Conservation (phyloP, 2,329 filamentous ascomycete genomes). For the Xylariaceae sp. region DNA sequence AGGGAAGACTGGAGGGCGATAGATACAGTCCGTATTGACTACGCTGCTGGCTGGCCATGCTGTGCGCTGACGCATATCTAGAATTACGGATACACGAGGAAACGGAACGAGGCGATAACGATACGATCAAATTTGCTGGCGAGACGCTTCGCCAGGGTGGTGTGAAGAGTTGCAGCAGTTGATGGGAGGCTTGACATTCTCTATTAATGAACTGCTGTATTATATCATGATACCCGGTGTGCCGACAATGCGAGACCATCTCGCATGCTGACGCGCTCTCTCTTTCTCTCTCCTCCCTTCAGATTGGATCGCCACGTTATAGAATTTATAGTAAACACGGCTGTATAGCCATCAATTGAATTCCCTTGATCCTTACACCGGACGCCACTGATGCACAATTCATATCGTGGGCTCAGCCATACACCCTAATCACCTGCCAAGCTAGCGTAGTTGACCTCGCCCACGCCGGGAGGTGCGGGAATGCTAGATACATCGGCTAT, state of each 20-base stretch:
- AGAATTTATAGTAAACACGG: conserved; percentile 18
- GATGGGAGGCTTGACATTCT: conserved; percentile 7
- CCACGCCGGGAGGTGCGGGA: conserved; percentile 73
- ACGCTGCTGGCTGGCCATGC: not conserved
- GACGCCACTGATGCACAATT: conserved; percentile 31
- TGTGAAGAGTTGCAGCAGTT: conserved; percentile 28
- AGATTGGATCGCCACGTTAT: conserved; percentile 10
- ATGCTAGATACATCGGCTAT: conserved; percentile 45
- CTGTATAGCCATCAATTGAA: conserved; percentile 6
- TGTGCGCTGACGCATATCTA: conserved; percentile 36
- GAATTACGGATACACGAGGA: conserved; percentile 85
- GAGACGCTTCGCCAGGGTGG: conserved; percentile 29
- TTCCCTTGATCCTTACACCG: conserved; percentile 26
- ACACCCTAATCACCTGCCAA: conserved; percentile 67
- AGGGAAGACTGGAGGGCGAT: conserved; percentile 59
- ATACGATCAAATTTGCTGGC: conserved; percentile 68
- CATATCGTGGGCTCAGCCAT: not conserved
- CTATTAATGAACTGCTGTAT: conserved; percentile 21
- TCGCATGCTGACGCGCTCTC: conserved; percentile 1
- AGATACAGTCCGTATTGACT: conserved; percentile 54
- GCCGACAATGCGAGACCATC: conserved; percentile 22
- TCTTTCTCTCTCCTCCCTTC: not conserved
- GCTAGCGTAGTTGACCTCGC: conserved; percentile 79
- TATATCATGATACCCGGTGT: conserved; percentile 32
- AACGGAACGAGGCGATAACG: conserved; percentile 90